phyloP scores from a whole-genome alignment of 1,139 yeast species.

The Debaryomyces nepalensis region DNA sequence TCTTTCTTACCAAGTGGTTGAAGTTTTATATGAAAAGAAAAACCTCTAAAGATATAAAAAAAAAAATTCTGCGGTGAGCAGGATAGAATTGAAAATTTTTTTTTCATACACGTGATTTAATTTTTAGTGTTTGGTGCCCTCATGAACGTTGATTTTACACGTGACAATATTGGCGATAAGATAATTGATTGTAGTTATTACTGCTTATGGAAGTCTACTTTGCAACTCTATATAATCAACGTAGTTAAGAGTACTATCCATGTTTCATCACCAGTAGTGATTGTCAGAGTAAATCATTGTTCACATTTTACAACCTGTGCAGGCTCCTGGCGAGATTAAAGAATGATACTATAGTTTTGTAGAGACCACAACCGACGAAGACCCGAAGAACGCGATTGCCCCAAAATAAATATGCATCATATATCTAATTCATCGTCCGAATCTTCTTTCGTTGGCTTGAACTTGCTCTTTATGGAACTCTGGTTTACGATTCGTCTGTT shows the following conservation, averaged over 20 bases:
- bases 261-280: too few relatives aligned
- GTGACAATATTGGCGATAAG: too few relatives aligned
- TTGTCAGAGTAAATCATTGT: too few relatives aligned
- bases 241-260: too few relatives aligned
- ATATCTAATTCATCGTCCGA: constrained; percentile 27
- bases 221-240: neutral
- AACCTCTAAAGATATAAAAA: neutral
- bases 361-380: neutral
- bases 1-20: constrained; percentile 52
- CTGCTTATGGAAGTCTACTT: neutral
- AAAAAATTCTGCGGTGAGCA: constrained; percentile 1
- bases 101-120: neutral
- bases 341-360: constrained; percentile 2
- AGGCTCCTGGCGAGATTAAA: too few relatives aligned
- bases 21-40: constrained; percentile 7
- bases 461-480: constrained; percentile 21
- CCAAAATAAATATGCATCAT: neutral
- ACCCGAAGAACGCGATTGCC: neutral
- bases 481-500: constrained; percentile 39
- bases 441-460: constrained; percentile 14
- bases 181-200: neutral
- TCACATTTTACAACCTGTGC: too few relatives aligned
- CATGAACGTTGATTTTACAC: neutral
- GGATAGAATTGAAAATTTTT: neutral
- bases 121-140: constrained; percentile 1